These are phyloP conservation scores for Alternaria incomplexa DNA, from an alignment of 2,329 filamentous ascomycete species.

Conservation along the genomic window DNA sequence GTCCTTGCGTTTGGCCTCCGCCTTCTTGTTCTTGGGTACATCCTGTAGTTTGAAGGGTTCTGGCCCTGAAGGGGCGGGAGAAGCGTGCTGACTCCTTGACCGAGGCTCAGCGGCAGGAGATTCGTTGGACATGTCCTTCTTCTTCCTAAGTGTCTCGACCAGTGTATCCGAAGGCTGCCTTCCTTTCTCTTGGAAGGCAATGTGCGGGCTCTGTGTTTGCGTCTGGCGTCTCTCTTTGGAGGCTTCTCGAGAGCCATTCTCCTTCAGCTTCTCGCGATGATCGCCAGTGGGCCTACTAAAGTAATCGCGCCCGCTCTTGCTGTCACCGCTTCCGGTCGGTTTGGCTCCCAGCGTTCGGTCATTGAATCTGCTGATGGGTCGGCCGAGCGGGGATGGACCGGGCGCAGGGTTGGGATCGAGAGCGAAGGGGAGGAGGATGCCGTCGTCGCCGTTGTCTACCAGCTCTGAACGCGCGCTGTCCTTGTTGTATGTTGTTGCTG, in stretches of 20 bases:
- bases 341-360: conserved; percentile 28
- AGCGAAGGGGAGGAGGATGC: conserved; percentile 58
- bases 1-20: conserved; percentile 52
- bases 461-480: conserved; percentile 75
- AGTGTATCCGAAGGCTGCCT: conserved; percentile 68
- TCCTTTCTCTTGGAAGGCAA: conserved; percentile 86
- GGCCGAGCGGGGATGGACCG: conserved; percentile 47
- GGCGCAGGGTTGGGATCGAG: conserved; percentile 57
- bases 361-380: conserved; percentile 38
- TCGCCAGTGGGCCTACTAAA: conserved; percentile 49
- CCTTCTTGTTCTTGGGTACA: conserved; percentile 70
- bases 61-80: conserved; percentile 38
- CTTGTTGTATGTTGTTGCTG: conserved; percentile 73
- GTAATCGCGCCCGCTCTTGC: conserved; percentile 50
- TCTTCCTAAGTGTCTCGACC: conserved; percentile 60
- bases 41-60: conserved; percentile 77
- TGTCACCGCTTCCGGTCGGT: conserved; percentile 28
- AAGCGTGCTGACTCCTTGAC: conserved; percentile 45
- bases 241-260: conserved; percentile 52
- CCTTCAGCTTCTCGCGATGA: conserved; percentile 51
- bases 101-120: conserved; percentile 58
- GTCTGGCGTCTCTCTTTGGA: conserved; percentile 50
- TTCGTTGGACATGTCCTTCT: conserved; percentile 43
- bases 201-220: conserved; percentile 74
- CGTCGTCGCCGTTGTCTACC: conserved; percentile 66